These are phyloP conservation scores for Colletotrichum sp. DNA, from an alignment of 2,329 filamentous ascomycete species.

Conservation along the genomic window DNA sequence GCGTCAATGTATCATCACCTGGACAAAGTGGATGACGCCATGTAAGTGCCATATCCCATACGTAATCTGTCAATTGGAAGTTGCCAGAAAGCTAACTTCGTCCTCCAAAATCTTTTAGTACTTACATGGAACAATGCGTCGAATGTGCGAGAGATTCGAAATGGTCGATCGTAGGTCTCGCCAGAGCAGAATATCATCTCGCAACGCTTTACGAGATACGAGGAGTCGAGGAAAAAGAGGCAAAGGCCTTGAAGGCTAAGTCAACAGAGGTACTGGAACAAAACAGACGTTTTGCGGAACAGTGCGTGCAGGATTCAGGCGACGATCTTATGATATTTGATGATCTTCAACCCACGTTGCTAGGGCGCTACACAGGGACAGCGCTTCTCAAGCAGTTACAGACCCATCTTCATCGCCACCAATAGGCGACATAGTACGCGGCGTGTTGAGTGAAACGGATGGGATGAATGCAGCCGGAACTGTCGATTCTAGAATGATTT, in stretches of 20 bases:
- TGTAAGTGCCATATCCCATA: accelerated
- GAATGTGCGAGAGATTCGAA: neutral
- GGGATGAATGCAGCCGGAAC: neutral
- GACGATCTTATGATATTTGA: neutral
- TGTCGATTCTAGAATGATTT: too few species aligned
- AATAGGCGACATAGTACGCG: accelerated
- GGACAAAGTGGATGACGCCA: neutral
- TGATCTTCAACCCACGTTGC: neutral
- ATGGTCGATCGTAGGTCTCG: neutral
- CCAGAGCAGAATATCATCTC: neutral
- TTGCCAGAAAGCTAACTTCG: accelerated
- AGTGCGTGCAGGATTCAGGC: neutral
- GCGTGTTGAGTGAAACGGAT: neutral
- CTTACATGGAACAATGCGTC: neutral
- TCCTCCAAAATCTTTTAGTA: accelerated
- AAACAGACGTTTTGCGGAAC: neutral
- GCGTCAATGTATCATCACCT: neutral
- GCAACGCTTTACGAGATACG: neutral
- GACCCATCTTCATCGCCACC: neutral
- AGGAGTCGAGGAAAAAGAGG: accelerated
- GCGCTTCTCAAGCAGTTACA: neutral
- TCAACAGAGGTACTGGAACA: neutral
- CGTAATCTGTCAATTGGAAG: neutral
- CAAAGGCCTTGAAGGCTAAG: accelerated
- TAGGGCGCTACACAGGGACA: neutral